phyloP scores from a whole-genome alignment of 257 asterid genomes.

The Solanum medicagineum region DNA sequence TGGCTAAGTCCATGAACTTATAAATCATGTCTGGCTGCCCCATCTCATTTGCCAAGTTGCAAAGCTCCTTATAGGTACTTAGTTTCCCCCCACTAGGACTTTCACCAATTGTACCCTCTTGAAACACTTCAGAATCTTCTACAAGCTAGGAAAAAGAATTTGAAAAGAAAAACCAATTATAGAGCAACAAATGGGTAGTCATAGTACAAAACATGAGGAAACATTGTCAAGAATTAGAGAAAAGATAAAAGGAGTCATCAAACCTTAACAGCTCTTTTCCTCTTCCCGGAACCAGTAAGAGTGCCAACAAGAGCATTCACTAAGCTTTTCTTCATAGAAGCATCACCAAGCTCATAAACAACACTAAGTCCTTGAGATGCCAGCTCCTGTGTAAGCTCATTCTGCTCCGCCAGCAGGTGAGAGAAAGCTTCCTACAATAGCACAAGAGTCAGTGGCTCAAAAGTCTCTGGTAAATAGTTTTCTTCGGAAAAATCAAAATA shows the following conservation, averaged over 20 bases:
- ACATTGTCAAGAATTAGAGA: neutral
- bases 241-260: constrained; percentile 6
- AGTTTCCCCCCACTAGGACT: constrained; percentile 92
- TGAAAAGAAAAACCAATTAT: neutral
- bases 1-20: constrained; percentile 96
- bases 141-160: constrained; percentile 44
- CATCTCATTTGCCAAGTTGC: constrained; percentile 95
- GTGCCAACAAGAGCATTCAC: constrained; percentile 97
- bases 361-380: constrained; percentile 99
- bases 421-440: constrained; percentile 87
- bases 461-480: neutral
- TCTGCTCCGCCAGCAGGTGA: constrained; percentile 83
- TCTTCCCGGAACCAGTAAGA: constrained; percentile 94
- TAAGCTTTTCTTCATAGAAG: constrained; percentile 72
- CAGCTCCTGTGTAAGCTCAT: constrained; percentile 91
- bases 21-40: constrained; percentile 96
- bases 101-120: constrained; percentile 85
- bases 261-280: constrained; percentile 95
- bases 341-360: constrained; percentile 93
- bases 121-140: constrained; percentile 91
- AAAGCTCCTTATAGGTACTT: constrained; percentile 95
- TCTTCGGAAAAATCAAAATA: neutral
- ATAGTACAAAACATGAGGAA: neutral
- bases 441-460: neutral
- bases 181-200: neutral